These are phyloP conservation scores for Diaporthe ampelina DNA, from an alignment of 2,329 filamentous ascomycete species.

Conservation along the genomic window DNA sequence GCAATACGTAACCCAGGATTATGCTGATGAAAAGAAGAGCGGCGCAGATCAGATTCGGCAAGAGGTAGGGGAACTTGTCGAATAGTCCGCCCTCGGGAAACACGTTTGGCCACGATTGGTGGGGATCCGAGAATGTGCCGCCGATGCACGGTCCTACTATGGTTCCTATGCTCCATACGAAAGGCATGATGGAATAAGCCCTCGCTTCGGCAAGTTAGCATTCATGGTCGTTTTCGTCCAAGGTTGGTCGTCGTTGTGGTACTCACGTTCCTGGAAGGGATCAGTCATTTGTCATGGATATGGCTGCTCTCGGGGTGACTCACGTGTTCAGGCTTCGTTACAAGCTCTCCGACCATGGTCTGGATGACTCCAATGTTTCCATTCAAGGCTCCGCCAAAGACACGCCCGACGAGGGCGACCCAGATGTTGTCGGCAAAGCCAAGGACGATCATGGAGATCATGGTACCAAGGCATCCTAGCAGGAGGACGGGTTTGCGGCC, in stretches of 20 bases:
- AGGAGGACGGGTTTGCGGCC: slow-evolving; percentile 87
- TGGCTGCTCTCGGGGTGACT: not conserved
- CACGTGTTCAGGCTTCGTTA: slow-evolving; percentile 86
- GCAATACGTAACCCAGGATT: slow-evolving; percentile 81
- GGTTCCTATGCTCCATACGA: slow-evolving; percentile 92
- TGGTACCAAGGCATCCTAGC: slow-evolving; percentile 84
- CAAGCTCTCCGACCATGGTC: slow-evolving; percentile 92
- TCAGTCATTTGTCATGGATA: slow-evolving; percentile 13
- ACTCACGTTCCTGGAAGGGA: slow-evolving; percentile 61
- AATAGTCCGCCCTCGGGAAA: slow-evolving; percentile 81
- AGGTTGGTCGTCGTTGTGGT: slow-evolving; percentile 54
- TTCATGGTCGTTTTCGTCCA: not conserved
- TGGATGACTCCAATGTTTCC: slow-evolving; percentile 93
- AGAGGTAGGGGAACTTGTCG: slow-evolving; percentile 84
- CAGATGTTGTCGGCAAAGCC: slow-evolving; percentile 88
- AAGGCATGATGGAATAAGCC: slow-evolving; percentile 93
- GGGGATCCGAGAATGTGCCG: slow-evolving; percentile 86
- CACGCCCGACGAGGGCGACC: slow-evolving; percentile 82
- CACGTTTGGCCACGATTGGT: slow-evolving; percentile 76
- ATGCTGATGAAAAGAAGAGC: slow-evolving; percentile 83
- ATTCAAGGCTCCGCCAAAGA: slow-evolving; percentile 85
- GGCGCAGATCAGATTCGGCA: slow-evolving; percentile 91
- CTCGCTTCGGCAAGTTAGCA: slow-evolving; percentile 67
- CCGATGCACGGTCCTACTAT: slow-evolving; percentile 92
- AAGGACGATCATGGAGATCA: slow-evolving; percentile 85